These are phyloP conservation scores for Clavariopsis aquatica DNA, from an alignment of 495 filamentous ascomycete genomes.

Conservation along the genomic window DNA sequence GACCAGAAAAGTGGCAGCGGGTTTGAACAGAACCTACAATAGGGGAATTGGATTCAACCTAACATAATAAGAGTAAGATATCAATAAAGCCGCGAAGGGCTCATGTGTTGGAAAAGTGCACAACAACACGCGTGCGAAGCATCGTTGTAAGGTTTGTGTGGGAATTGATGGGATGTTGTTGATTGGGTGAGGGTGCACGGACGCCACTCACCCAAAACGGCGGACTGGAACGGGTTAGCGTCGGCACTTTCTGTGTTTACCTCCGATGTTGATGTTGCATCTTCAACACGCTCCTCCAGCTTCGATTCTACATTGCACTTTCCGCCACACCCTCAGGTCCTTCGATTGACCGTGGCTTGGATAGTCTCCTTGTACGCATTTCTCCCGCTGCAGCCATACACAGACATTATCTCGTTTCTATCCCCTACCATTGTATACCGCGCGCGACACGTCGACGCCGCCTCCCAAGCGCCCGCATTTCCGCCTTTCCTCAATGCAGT, in stretches of 20 bases:
- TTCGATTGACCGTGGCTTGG: constrained; percentile 21
- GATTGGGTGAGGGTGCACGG: constrained; percentile 1
- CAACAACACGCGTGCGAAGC: no score
- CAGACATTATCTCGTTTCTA: constrained; percentile 26
- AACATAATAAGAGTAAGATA: no score
- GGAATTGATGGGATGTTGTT: background rate
- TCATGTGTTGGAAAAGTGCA: no score
- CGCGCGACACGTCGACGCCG: constrained; percentile 23
- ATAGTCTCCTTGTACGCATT: constrained; percentile 14
- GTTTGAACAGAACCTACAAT: no score
- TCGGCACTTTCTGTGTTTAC: constrained; percentile 30
- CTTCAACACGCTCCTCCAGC: constrained; percentile 26
- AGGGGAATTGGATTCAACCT: no score
- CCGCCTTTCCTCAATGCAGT: constrained; percentile 19
- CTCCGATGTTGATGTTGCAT: constrained; percentile 9
- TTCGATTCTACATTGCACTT: constrained; percentile 33
- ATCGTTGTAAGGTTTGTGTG: no score
- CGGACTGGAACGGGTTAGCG: constrained; percentile 14
- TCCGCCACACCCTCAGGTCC: constrained; percentile 12
- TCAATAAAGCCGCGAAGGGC: no score
- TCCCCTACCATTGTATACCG: constrained; percentile 24
- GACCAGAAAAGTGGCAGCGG: no score
- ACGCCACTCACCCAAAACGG: background rate
- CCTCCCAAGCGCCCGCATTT: background rate
- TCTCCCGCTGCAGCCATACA: constrained; percentile 13